Conservation (phyloP, 2,329 filamentous ascomycete species). For the Calonectria pseudoturangicola region DNA sequence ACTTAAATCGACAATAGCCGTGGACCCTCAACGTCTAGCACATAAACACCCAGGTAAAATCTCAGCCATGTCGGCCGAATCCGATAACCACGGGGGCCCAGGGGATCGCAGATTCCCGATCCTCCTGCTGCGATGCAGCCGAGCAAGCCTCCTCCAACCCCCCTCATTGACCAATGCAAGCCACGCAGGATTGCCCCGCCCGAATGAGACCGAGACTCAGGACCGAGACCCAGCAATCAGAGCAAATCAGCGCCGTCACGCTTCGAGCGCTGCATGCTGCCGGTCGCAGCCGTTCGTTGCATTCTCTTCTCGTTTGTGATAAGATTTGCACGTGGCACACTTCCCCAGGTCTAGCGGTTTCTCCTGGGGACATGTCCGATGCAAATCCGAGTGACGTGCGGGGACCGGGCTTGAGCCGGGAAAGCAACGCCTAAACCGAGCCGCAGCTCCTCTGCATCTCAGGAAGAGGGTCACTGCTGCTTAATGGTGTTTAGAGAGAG, state of each 20-base stretch:
- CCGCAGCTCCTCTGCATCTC: not conserved
- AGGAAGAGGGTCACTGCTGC: not conserved
- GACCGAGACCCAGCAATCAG: conserved; percentile 31
- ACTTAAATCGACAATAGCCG: conserved; percentile 17
- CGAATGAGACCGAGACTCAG: conserved; percentile 21
- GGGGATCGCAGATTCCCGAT: conserved; percentile 42
- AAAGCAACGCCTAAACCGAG: conserved; percentile 14
- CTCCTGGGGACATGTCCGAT: conserved; percentile 28
- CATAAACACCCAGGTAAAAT: conserved; percentile 22
- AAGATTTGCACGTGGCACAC: conserved; percentile 43
- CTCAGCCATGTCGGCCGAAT: conserved; percentile 35
- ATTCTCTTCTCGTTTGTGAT: conserved; percentile 40
- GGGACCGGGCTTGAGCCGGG: conserved; percentile 33
- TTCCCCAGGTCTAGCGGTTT: conserved; percentile 21
- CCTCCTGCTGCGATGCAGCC: conserved; percentile 37
- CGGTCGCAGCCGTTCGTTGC: conserved; percentile 43
- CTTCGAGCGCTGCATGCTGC: conserved; percentile 41
- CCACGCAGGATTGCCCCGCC: conserved; percentile 44
- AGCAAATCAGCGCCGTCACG: conserved; percentile 32
- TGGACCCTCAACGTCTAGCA: not conserved
- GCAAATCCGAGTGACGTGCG: conserved; percentile 31
- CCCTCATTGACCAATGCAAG: conserved; percentile 50
- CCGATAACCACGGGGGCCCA: conserved; percentile 33
- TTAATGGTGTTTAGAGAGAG: not conserved
- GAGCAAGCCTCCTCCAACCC: conserved; percentile 28